Evolutionary conservation across 140 eudicot genomes (phyloP).

Genomic region (Erigeron philadelphicus): DNA sequence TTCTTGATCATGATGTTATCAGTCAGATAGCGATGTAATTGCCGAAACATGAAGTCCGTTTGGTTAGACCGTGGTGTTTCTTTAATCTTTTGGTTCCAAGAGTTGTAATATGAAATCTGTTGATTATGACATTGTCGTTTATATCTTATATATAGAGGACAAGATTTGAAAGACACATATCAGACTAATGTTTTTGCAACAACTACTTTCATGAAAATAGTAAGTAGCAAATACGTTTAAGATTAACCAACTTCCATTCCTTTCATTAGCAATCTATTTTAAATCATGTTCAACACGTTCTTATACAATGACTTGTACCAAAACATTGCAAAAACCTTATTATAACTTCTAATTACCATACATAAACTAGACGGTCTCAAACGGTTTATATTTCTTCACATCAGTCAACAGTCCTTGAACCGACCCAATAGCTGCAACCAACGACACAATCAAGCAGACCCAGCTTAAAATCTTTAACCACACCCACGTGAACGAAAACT

Average conservation of each 20-base stretch:
- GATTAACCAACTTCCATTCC: not conserved
- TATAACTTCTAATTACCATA: not conserved
- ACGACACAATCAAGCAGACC: not conserved
- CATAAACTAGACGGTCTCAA: not conserved
- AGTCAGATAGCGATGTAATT: no score
- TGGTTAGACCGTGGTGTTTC: no score
- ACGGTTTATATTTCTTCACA: conserved; percentile 1
- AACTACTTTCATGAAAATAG: no score
- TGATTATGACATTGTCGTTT: no score
- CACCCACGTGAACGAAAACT: conserved; percentile 1
- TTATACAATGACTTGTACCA: not conserved
- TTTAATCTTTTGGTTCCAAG: no score
- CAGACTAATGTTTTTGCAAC: no score
- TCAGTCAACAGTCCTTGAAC: not conserved
- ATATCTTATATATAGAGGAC: no score
- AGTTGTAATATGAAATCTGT: no score
- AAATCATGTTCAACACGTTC: not conserved
- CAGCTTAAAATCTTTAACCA: not conserved
- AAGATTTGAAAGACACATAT: no score
- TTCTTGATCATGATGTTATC: no score
- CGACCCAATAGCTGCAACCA: not conserved
- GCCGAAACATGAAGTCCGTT: no score
- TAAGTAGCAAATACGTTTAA: no score
- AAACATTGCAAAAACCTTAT: not conserved
- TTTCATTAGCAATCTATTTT: not conserved